These are phyloP conservation scores for Rhodotorula sp. DNA, from an alignment of 1,284 basidiomycete species.

Conservation along the genomic window DNA sequence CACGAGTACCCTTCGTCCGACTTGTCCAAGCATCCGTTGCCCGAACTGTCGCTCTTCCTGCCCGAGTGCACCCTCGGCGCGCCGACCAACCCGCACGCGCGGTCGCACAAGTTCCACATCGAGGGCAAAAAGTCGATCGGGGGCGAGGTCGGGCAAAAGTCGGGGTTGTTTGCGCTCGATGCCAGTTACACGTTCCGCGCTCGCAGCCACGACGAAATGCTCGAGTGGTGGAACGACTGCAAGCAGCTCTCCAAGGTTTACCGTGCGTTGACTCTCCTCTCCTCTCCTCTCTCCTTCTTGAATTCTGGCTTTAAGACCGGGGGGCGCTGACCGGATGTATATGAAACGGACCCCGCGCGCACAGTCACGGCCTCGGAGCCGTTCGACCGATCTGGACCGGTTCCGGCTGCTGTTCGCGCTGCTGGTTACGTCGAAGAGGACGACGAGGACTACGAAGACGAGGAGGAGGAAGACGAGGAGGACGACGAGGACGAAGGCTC, in stretches of 20 bases:
- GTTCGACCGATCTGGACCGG: conserved; percentile 88
- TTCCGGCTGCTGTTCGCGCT: conserved; percentile 85
- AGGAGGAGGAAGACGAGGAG: conserved; percentile 69
- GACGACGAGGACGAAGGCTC: conserved; percentile 67
- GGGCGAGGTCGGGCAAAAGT: conserved; percentile 40
- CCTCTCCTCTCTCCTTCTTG: conserved; percentile 49
- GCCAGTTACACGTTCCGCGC: conserved; percentile 88
- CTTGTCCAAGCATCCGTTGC: conserved; percentile 61
- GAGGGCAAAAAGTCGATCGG: conserved; percentile 72
- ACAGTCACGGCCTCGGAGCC: conserved; percentile 84
- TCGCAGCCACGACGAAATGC: conserved; percentile 91
- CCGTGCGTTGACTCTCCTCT: conserved; percentile 33
- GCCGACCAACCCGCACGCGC: conserved; percentile 66
- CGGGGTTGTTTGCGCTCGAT: conserved; percentile 54
- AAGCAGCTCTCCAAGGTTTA: conserved; percentile 95
- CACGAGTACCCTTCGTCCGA: conserved; percentile 69
- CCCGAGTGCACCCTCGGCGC: conserved; percentile 95
- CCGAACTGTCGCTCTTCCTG: conserved; percentile 86
- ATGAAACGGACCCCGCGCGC: no score
- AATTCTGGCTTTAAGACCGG: conserved; percentile 61
- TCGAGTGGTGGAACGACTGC: conserved; percentile 99
- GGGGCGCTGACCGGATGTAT: not conserved
- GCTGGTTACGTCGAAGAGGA: conserved; percentile 71
- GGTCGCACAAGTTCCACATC: conserved; percentile 96
- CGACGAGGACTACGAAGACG: conserved; percentile 65